These are phyloP conservation scores for Botrytis sinoallii DNA, from an alignment of 2,329 filamentous ascomycete species.

Conservation along the genomic window DNA sequence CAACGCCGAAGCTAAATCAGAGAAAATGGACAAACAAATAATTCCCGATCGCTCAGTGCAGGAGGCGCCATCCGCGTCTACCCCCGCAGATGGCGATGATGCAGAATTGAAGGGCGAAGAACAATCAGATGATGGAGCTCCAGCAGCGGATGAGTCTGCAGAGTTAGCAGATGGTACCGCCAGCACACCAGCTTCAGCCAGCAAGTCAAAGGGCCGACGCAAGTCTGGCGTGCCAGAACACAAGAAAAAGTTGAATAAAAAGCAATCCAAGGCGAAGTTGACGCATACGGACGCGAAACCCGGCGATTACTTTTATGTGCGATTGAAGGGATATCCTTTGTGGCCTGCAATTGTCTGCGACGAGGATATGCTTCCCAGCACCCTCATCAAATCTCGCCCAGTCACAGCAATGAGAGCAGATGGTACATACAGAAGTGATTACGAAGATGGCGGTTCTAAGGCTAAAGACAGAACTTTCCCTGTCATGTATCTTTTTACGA, in stretches of 20 bases:
- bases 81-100: slow-evolving; percentile 30
- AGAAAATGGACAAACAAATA: slow-evolving; percentile 30
- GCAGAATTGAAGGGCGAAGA: slow-evolving; percentile 38
- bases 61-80: slow-evolving; percentile 26
- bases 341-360: slow-evolving; percentile 96
- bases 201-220: slow-evolving; percentile 56
- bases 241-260: slow-evolving; percentile 81
- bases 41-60: slow-evolving; percentile 19
- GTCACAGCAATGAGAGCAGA: slow-evolving; percentile 79
- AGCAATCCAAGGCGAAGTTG: slow-evolving; percentile 72
- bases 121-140: slow-evolving; percentile 35
- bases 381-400: slow-evolving; percentile 72
- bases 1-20: slow-evolving; percentile 11
- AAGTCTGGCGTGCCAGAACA: slow-evolving; percentile 71
- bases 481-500: slow-evolving; percentile 91
- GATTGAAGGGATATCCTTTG: slow-evolving; percentile 89
- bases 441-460: slow-evolving; percentile 82
- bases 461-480: slow-evolving; percentile 82
- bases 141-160: slow-evolving; percentile 31
- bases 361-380: slow-evolving; percentile 85
- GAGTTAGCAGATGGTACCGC: slow-evolving; percentile 38
- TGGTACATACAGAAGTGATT: slow-evolving; percentile 84
- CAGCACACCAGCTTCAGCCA: slow-evolving; percentile 43
- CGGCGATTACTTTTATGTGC: slow-evolving; percentile 87
- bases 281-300: slow-evolving; percentile 77